These are phyloP conservation scores for Teratosphaeria pseudoeucalypti DNA, from an alignment of 2,329 filamentous ascomycete genomes.

Conservation along the genomic window DNA sequence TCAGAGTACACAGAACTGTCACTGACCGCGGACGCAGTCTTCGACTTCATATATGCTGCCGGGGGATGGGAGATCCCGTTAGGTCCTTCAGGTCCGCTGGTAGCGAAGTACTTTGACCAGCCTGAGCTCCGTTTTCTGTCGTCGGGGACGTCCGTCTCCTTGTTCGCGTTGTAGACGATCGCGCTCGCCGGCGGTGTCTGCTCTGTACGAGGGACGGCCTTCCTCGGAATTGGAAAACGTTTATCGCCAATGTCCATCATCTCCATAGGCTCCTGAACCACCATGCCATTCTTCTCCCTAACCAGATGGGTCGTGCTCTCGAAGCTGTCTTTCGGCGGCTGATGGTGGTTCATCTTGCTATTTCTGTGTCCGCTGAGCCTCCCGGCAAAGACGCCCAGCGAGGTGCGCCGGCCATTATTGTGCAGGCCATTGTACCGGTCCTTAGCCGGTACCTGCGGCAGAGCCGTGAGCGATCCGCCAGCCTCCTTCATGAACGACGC, in stretches of 20 bases:
- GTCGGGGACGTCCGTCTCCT: conserved; percentile 1
- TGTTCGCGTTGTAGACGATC: conserved; percentile 2
- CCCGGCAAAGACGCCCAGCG: conserved; percentile 43
- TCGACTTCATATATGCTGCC: conserved; percentile 24
- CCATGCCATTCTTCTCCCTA: conserved; percentile 43
- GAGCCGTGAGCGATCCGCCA: conserved; percentile 29
- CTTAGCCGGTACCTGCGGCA: conserved; percentile 12
- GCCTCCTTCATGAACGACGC: conserved; percentile 43
- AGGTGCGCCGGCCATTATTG: conserved; percentile 22
- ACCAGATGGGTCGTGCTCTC: conserved; percentile 51
- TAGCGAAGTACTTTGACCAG: conserved; percentile 29
- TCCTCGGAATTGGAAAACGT: conserved; percentile 22
- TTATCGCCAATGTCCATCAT: conserved; percentile 34
- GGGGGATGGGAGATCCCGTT: conserved; percentile 24
- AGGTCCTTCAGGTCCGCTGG: conserved; percentile 27
- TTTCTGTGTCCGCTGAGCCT: conserved; percentile 38
- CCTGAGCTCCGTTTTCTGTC: conserved; percentile 48
- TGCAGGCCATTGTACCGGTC: neutral
- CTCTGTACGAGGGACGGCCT: conserved; percentile 4
- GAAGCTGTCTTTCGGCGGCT: conserved; percentile 42
- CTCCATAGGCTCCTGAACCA: conserved; percentile 34
- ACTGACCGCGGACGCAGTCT: conserved; percentile 17
- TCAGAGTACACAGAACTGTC: conserved; percentile 36
- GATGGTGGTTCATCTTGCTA: conserved; percentile 33
- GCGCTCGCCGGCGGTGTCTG: neutral